These are phyloP conservation scores for Coleophoma eucalyptorum DNA, from an alignment of 2,329 filamentous ascomycete species.

Conservation along the genomic window DNA sequence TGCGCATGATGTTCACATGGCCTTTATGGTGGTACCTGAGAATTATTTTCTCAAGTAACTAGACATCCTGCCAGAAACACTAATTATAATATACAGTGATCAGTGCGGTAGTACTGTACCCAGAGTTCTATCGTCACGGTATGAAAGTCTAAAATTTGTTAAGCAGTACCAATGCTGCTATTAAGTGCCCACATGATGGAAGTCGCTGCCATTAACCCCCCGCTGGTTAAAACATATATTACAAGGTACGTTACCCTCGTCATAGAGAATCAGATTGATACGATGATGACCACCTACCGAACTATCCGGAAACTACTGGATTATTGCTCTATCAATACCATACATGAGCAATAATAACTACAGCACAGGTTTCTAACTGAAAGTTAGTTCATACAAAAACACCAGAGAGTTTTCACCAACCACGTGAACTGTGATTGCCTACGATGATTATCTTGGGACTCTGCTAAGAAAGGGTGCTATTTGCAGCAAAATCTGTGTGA, in stretches of 20 bases:
- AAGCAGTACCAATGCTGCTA: background rate
- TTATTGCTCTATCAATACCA: slow-evolving; percentile 49
- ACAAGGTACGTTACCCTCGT: slow-evolving; percentile 49
- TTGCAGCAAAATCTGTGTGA: slow-evolving; percentile 7
- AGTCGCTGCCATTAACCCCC: slow-evolving; percentile 58
- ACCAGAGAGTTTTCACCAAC: slow-evolving; percentile 38
- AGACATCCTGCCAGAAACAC: background rate
- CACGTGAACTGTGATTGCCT: slow-evolving; percentile 7
- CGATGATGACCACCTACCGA: slow-evolving; percentile 39
- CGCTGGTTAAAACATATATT: slow-evolving; percentile 47
- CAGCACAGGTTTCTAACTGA: slow-evolving; percentile 34
- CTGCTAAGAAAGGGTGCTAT: slow-evolving; percentile 11
- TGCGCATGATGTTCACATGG: slow-evolving; percentile 57
- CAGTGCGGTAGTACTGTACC: slow-evolving; percentile 1
- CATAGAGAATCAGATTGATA: slow-evolving; percentile 40
- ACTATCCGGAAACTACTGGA: slow-evolving; percentile 48
- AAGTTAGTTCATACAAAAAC: slow-evolving; percentile 40
- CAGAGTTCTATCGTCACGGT: slow-evolving; percentile 17
- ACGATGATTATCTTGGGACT: slow-evolving; percentile 13
- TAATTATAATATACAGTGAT: too few relatives aligned
- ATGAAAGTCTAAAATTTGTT: slow-evolving; percentile 8
- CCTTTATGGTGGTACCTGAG: slow-evolving; percentile 31
- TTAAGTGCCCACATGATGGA: slow-evolving; percentile 47
- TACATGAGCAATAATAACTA: slow-evolving; percentile 37
- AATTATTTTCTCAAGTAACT: background rate